Conservation (phyloP, 129 eudicot genomes). For the Smallanthus sonchifolius region DNA sequence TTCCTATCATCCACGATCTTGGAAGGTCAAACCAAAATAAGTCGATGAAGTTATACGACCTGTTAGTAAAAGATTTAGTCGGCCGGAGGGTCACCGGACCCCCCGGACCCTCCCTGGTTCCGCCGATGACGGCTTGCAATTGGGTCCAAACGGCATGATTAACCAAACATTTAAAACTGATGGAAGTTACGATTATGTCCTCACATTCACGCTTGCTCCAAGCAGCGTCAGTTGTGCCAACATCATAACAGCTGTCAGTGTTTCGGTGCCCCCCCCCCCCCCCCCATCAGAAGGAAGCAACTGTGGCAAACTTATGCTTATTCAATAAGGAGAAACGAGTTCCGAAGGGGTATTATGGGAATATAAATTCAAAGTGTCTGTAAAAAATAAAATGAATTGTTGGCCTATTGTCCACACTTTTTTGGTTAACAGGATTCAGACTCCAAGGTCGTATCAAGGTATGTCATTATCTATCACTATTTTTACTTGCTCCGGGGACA, state of each 20-base stretch:
- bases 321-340: conserved; percentile 18
- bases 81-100: too few species aligned
- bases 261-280: conserved; percentile 24
- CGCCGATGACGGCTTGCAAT: conserved; percentile 42
- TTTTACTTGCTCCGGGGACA: too few species aligned
- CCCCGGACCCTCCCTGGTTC: too few species aligned
- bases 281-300: conserved; percentile 19
- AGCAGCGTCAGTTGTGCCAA: conserved; percentile 11
- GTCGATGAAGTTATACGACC: too few species aligned
- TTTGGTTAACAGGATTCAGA: conserved; percentile 1
- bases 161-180: conserved; percentile 33
- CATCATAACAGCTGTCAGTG: conserved; percentile 27
- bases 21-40: too few species aligned
- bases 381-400: conserved; percentile 13
- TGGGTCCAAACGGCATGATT: conserved; percentile 42
- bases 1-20: too few species aligned
- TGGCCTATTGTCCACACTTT: conserved; percentile 34
- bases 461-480: not conserved
- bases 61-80: too few species aligned
- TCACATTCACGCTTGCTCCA: conserved; percentile 44
- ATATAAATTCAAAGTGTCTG: conserved; percentile 24
- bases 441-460: conserved; percentile 15
- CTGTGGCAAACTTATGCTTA: conserved; percentile 36
- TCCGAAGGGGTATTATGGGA: conserved; percentile 9
- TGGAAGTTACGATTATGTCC: conserved; percentile 21